Percentiles rank a stretch among this genome's conserved stretches.
These are phyloP conservation scores for Pterocarpus macrocarpus DNA, from an alignment of 306 rosid species.

Conservation along the genomic window DNA sequence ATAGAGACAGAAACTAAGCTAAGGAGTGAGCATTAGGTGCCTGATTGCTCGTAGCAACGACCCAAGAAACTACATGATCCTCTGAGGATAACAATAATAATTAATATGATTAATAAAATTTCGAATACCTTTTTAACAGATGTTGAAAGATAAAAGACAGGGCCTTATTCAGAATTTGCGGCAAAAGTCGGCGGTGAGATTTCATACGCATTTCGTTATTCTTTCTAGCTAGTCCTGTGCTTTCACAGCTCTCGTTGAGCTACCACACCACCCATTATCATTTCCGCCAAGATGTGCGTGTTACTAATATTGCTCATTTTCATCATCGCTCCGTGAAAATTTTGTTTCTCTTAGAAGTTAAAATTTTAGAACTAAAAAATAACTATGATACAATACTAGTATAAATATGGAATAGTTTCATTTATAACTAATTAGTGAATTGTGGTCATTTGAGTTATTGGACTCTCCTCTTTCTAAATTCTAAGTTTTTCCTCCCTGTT, in stretches of 20 bases:
- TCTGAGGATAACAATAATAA: not conserved
- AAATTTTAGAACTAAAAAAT: not conserved
- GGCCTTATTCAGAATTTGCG: conserved; percentile 28
- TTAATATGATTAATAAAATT: not conserved
- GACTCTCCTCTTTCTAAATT: too few relatives aligned
- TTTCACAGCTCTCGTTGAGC: not conserved
- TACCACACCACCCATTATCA: not conserved
- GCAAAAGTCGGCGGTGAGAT: conserved; percentile 2
- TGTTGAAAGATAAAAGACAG: not conserved
- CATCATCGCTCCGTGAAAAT: not conserved
- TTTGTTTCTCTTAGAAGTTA: not conserved
- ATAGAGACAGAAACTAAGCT: not conserved
- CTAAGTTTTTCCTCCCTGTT: too few relatives aligned
- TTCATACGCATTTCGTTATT: conserved; percentile 3
- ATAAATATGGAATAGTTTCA: too few relatives aligned
- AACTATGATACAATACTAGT: not conserved
- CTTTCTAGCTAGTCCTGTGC: not conserved
- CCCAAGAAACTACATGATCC: conserved; percentile 6
- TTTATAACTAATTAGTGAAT: too few relatives aligned
- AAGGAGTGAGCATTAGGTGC: not conserved
- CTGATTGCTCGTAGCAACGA: conserved; percentile 6
- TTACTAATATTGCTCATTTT: conserved; percentile 5
- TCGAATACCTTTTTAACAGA: not conserved
- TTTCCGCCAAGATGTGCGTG: conserved; percentile 1
- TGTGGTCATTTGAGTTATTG: too few relatives aligned